Evolutionary conservation across 495 filamentous ascomycete species (phyloP), one percentile per base, ranked within the genome.

Genomic region (Aspergillus sclerotioniger): DNA sequence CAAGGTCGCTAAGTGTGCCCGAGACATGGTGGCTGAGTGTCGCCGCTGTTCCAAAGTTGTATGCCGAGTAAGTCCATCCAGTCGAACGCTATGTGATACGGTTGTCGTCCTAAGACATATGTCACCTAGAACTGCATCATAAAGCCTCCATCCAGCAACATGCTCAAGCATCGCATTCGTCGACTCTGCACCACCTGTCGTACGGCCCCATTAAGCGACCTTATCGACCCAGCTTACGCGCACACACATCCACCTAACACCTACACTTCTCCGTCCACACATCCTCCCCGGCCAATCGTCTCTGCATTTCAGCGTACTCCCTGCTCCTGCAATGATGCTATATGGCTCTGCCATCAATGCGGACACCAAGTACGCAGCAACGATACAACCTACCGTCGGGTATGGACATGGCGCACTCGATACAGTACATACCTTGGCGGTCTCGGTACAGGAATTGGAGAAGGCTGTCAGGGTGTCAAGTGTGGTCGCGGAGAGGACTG

Each of bases 401-500:
- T 91, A 35, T 96, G 92, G 92, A 84, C 78, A 19, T 96, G 92
- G 91, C 87, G 92, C 17, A 90, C 84, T 20, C 82, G 88, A n/a
- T 96, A 95, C 73, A 85, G 86, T 47, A 85, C 86, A 17, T 86
- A 84, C 31, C 87, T 91, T 0, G 90, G 90, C 12, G 90, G 90
- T 0, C 74, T 95, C 0, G 90, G 91, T 3, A 91, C 88, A 2
- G 92, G 92, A 15, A 92, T 94, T 48, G 90, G 91, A 43, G 91
- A 95, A 64, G 92, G 91, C 54, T 84, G 89, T 65, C 87, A 92
- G 59, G 91, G 92, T 41, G 89, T 95, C 3, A 84, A 89, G 61
- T 96, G 92, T 67, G 91, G 90, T 0, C 83, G 89, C 16, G 87
- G 84, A 29, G 74, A 74, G 13, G 65, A 74, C 6, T 96, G 92